Conservation (phyloP, 1,284 basidiomycete species). For the Ceratobasidium sp. region DNA sequence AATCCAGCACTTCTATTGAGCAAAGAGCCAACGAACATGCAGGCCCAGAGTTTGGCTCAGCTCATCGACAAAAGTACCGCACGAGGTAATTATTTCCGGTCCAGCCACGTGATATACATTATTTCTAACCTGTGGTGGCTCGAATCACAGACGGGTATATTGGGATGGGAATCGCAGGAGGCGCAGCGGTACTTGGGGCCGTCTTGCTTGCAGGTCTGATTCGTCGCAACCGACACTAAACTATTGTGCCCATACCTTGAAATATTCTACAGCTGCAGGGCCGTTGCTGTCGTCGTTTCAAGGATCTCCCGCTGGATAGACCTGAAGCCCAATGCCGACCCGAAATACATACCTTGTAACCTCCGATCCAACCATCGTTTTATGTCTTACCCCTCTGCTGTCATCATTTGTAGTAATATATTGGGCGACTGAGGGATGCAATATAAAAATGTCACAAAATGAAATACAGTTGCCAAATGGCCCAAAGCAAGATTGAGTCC, state of each 20-base stretch:
- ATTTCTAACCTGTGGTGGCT: conserved; percentile 8
- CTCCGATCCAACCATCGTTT: background rate
- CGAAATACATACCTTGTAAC: conserved; percentile 18
- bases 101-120: conserved; percentile 21
- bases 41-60: conserved; percentile 83
- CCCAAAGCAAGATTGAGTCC: conserved; percentile 5
- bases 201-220: conserved; percentile 81
- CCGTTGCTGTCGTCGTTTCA: conserved; percentile 29
- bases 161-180: conserved; percentile 93
- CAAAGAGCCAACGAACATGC: conserved; percentile 93
- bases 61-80: conserved; percentile 90
- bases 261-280: conserved; percentile 29
- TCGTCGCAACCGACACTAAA: conserved; percentile 59
- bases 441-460: conserved; percentile 30
- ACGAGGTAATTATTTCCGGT: conserved; percentile 64
- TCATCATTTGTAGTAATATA: conserved; percentile 37
- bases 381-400: background rate
- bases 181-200: conserved; percentile 85
- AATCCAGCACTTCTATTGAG: conserved; percentile 80
- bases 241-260: conserved; percentile 23
- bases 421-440: conserved; percentile 18
- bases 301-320: conserved; percentile 19
- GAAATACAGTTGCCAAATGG: conserved; percentile 35
- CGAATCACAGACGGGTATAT: conserved; percentile 78
- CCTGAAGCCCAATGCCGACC: background rate